Conservation (phyloP, 345 rosid species). For the Syzygium aqueum region DNA sequence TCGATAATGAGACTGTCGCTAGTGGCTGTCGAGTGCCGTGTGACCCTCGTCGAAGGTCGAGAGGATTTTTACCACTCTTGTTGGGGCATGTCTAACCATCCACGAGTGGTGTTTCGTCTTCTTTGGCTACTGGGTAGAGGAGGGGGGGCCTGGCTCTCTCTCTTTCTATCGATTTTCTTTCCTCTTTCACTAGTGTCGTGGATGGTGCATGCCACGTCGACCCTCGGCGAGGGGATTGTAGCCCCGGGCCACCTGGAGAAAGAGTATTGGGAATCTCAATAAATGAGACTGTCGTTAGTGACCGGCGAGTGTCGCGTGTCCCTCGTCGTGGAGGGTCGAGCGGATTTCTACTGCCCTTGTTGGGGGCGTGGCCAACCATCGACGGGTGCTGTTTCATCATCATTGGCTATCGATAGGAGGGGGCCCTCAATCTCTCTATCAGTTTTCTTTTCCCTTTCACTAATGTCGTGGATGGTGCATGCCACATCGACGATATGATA, state of each 20-base stretch:
- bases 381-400: neutral
- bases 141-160: neutral
- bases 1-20: neutral
- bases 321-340: neutral
- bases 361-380: neutral
- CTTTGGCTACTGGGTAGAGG: neutral
- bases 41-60: neutral
- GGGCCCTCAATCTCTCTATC: neutral
- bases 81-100: neutral
- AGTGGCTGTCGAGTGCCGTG: neutral
- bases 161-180: neutral
- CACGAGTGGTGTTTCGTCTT: neutral
- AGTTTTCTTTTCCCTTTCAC: neutral
- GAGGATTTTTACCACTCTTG: neutral
- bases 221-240: neutral
- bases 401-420: neutral
- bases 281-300: too few species aligned
- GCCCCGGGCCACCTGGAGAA: neutral
- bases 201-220: neutral
- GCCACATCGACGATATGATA: neutral
- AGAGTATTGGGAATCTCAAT: too few species aligned
- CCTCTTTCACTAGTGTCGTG: neutral
- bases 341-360: too few species aligned
- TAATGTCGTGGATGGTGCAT: neutral
- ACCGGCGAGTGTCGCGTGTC: too few species aligned